Evolutionary conservation across 192 early-diverging fungal species (phyloP).

Genomic region (Coemansia asiatica): DNA sequence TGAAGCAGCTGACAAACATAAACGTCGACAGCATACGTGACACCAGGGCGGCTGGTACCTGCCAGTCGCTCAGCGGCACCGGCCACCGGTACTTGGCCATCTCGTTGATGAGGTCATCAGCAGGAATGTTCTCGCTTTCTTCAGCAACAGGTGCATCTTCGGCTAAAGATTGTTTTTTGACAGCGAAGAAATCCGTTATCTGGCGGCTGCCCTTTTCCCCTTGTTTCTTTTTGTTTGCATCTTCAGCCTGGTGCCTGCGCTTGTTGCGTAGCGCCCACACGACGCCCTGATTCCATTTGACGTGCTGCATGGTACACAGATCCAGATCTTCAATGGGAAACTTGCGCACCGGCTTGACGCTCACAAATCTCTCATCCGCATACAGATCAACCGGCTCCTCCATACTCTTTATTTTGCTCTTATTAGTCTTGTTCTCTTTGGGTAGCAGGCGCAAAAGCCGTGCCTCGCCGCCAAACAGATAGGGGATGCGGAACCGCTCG

Average conservation of each 20-base stretch:
- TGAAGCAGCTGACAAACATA: conserved; percentile 51
- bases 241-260: conserved; percentile 14
- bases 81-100: conserved; percentile 32
- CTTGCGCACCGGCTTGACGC: conserved; percentile 54
- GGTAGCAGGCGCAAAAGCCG: conserved; percentile 15
- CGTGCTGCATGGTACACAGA: conserved; percentile 56
- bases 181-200: conserved; percentile 33
- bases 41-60: conserved; percentile 31
- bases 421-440: not conserved
- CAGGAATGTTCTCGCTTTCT: not conserved
- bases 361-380: conserved; percentile 31
- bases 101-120: conserved; percentile 20
- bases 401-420: not conserved
- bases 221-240: conserved; percentile 16
- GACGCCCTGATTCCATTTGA: conserved; percentile 24
- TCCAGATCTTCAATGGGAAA: conserved; percentile 88
- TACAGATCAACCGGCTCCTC: conserved; percentile 48
- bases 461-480: conserved; percentile 40
- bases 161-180: too few species aligned
- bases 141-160: conserved; percentile 2
- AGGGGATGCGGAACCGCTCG: conserved; percentile 52
- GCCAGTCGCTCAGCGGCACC: conserved; percentile 33
- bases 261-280: conserved; percentile 21
- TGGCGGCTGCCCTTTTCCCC: conserved; percentile 17
- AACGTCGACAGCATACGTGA: conserved; percentile 36